Evolutionary conservation across 768 basidiomycete genomes (phyloP).

Genomic region (Boletus rubropictus): DNA sequence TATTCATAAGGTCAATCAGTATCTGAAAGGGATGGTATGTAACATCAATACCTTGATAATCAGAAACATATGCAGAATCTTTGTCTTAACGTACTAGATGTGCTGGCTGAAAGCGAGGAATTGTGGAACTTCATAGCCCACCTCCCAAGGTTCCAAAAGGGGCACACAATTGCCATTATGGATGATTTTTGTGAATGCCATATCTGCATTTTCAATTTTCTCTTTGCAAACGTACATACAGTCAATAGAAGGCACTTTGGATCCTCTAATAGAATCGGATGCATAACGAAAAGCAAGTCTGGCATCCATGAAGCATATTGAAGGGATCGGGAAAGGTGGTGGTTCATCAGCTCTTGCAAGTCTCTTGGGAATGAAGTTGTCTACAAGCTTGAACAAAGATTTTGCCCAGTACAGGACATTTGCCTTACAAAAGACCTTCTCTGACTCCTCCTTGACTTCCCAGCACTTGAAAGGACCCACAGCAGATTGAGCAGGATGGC

Average conservation of each 20-base stretch:
- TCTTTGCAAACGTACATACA: neutral
- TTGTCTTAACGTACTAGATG: neutral
- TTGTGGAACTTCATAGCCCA: neutral
- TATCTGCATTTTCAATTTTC: neutral
- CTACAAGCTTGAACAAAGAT: neutral
- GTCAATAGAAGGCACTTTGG: neutral
- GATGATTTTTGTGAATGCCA: neutral
- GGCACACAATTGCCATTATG: neutral
- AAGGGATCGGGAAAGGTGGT: no score
- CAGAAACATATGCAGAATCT: neutral
- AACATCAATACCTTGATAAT: constrained; percentile 4
- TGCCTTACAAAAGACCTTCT: no score
- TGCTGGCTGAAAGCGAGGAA: neutral
- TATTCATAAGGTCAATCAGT: no score
- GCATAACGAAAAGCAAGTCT: neutral
- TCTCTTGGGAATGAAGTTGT: neutral
- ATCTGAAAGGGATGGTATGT: no score
- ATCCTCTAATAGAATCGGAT: no score
- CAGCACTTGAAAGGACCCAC: no score
- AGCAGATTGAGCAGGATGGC: no score
- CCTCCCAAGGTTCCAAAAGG: neutral
- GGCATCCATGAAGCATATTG: neutral
- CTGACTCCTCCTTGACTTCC: no score
- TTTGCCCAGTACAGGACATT: no score
- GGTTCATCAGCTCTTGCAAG: no score